These are phyloP conservation scores for Moesziomyces antarcticus DNA, from an alignment of 1,284 basidiomycete genomes.

Conservation along the genomic window DNA sequence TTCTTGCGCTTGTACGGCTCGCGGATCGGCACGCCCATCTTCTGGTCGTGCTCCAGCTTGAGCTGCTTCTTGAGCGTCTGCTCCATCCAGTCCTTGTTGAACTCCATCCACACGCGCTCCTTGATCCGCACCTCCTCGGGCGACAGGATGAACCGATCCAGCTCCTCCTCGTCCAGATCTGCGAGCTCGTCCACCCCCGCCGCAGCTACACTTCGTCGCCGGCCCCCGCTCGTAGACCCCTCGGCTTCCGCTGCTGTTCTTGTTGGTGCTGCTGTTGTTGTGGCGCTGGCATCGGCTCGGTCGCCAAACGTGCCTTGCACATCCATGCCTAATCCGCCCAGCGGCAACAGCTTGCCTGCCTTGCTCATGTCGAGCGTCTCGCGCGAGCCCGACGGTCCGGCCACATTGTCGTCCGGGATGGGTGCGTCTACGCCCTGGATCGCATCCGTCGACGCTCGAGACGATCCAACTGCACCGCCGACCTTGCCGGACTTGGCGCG, in stretches of 20 bases:
- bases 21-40: constrained; percentile 58
- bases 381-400: constrained; percentile 18
- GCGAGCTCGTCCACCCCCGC: constrained; percentile 45
- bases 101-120: constrained; percentile 94
- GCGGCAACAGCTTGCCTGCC: constrained; percentile 43
- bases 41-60: constrained; percentile 65
- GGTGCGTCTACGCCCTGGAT: constrained; percentile 3
- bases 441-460: not conserved
- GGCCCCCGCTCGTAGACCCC: not conserved
- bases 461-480: not conserved
- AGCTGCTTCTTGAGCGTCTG: constrained; percentile 69
- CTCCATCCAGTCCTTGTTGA: constrained; percentile 93
- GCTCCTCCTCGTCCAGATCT: constrained; percentile 86
- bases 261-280: no score
- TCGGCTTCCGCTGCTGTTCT: not conserved
- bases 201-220: constrained; percentile 14
- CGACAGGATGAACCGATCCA: constrained; percentile 82
- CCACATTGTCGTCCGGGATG: constrained; percentile 36
- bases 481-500: constrained; percentile 48
- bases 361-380: constrained; percentile 39
- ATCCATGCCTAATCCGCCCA: constrained; percentile 55
- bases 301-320: constrained; percentile 36
- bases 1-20: constrained; percentile 59
- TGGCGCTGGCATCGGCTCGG: constrained; percentile 4
- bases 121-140: constrained; percentile 89